phyloP scores from a whole-genome alignment of 2,329 filamentous ascomycete species.

The Fusarium veterinarium region DNA sequence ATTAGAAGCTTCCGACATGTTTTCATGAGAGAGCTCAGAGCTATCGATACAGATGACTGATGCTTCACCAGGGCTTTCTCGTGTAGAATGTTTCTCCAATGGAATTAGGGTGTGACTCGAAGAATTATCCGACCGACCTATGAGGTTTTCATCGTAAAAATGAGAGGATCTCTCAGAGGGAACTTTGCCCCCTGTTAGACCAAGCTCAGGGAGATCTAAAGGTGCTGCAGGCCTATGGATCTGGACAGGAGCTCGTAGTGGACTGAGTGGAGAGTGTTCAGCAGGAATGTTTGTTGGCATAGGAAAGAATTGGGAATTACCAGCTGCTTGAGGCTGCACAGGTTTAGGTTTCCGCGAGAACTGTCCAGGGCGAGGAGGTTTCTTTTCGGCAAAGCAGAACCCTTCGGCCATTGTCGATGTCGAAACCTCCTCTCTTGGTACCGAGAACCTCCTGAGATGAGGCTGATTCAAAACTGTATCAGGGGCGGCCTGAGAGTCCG shows the following conservation, averaged over 20 bases:
- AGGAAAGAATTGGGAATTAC: background rate
- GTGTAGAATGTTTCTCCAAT: background rate
- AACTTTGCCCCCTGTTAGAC: background rate
- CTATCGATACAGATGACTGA: background rate
- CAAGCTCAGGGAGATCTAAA: conserved; percentile 35
- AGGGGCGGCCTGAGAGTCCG: conserved; percentile 20
- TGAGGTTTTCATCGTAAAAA: background rate
- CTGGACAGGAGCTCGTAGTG: background rate
- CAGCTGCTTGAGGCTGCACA: background rate
- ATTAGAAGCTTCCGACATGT: background rate
- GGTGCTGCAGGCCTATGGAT: conserved; percentile 1
- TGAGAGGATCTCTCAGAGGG: background rate
- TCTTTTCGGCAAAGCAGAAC: conserved; percentile 37
- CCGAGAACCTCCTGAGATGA: conserved; percentile 23
- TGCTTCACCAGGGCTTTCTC: background rate
- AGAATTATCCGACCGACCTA: background rate
- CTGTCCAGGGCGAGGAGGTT: conserved; percentile 37
- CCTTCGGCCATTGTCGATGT: conserved; percentile 37
- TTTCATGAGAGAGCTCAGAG: background rate
- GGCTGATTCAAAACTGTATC: background rate
- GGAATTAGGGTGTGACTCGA: background rate
- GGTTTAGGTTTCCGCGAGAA: conserved; percentile 34
- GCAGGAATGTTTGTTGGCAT: background rate
- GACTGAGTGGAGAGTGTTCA: background rate
- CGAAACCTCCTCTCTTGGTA: conserved; percentile 35